phyloP scores from a whole-genome alignment of 495 filamentous ascomycete genomes.

The Penicillium pancosmium region DNA sequence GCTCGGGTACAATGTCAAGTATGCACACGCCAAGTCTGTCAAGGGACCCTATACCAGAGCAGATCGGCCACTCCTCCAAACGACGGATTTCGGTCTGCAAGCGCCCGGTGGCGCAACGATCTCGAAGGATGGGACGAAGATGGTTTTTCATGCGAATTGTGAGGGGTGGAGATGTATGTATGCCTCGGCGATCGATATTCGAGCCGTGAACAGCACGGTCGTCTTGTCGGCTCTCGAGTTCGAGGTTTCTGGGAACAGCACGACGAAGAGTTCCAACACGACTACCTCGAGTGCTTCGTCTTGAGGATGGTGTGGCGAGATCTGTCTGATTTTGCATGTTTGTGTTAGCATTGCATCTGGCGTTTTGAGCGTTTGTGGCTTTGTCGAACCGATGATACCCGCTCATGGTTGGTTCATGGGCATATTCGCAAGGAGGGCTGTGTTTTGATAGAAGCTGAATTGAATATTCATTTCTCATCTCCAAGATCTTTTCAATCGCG shows the following conservation, averaged over 20 bases:
- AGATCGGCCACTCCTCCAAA: constrained; percentile 39
- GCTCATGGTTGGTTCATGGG: constrained; percentile 4
- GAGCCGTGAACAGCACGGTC: constrained; percentile 19
- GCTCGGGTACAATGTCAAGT: constrained; percentile 56
- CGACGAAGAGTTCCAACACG: background rate
- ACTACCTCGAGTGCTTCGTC: background rate
- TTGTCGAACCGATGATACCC: constrained; percentile 13
- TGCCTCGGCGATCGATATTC: constrained; percentile 32
- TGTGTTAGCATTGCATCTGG: constrained; percentile 12
- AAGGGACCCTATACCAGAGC: constrained; percentile 48
- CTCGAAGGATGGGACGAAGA: constrained; percentile 41
- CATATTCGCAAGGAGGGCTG: background rate
- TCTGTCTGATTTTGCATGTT: background rate
- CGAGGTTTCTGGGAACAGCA: constrained; percentile 2
- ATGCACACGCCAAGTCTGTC: constrained; percentile 50
- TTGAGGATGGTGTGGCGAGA: background rate
- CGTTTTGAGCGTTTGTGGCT: background rate
- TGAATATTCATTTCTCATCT: background rate
- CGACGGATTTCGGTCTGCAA: constrained; percentile 42
- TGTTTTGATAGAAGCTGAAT: background rate
- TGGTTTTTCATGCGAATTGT: constrained; percentile 58
- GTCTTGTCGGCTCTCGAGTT: constrained; percentile 15
- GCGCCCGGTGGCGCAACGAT: constrained; percentile 56
- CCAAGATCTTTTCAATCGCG: background rate
- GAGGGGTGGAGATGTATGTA: constrained; percentile 38